Base-by-base conservation (phyloP, 305 asterid genomes). In the Fraxinus platypoda region DNA sequence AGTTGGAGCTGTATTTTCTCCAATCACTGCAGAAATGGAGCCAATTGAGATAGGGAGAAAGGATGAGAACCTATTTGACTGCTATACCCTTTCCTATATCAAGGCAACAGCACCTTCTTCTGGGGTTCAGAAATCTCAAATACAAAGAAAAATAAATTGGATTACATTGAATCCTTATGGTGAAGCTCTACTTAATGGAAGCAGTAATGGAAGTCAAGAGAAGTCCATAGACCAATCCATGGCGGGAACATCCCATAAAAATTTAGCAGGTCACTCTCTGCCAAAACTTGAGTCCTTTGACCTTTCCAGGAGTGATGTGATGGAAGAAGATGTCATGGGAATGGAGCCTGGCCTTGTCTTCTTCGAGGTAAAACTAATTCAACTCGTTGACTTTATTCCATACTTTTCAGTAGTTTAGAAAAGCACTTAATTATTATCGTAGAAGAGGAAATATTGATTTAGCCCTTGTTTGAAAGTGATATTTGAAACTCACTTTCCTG, bases 261-360 rank as follows among this genome's bases (percentile, higher is more conserved):
- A 75, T 49, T 86, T 76, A 5, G 81, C 72, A 76, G 90, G 80
- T 78, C 82, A 62, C 76, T 68, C 66, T 81, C 83, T 93, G 86
- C 98, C 98, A 9, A 92, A 88, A 82, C 90, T 96, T 66, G 98
- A 94, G 82, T 88, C 97, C 37, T 96, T 91, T 57, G 94, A 94
- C 90, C 88, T 93, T 84, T 97, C 81, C 81, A 88, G 77, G 75
- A 92, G 97, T 87, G 97, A 96, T 84, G 89, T 93, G 84, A 93
- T 96, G 99, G 98, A 96, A 85, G 99, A 96, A 90, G 99, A 94
- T 90, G 83, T 89, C 83, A 94, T 96, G 98, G 97, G 92, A 83
- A 85, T 91, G 90, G 98, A 94, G 86, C 94, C 95, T 52, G 98
- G 98, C 85, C 99, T 96, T 86, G 94, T 96, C 71, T 93, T 89